A percentile compares a stretch with the other conserved stretches of the same genome.
Conservation (phyloP, 2,329 filamentous ascomycete species). For the Ophiocordyceps robertsii region DNA sequence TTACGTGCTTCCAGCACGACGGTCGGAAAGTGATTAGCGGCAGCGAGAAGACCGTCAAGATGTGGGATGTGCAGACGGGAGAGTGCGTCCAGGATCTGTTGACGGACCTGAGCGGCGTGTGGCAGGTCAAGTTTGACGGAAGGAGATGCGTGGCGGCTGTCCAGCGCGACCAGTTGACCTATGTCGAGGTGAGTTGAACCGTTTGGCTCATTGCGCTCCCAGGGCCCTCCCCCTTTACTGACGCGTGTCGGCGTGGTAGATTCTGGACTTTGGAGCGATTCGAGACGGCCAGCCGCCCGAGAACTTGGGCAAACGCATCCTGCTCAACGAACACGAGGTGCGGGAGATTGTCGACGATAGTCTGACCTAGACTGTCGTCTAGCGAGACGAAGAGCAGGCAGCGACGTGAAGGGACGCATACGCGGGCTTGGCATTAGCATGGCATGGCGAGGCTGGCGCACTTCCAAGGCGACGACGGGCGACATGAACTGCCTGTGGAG, state of each 20-base stretch:
- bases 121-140: conserved; percentile 98
- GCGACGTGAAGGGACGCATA: too few species aligned
- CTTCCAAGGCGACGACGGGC: neutral
- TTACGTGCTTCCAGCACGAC: conserved; percentile 98
- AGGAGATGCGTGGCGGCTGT: conserved; percentile 91
- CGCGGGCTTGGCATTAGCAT: too few species aligned
- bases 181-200: conserved; percentile 66
- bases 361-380: neutral
- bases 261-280: conserved; percentile 90
- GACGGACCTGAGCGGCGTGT: conserved; percentile 89
- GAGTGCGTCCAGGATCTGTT: conserved; percentile 87
- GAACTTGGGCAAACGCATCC: conserved; percentile 65
- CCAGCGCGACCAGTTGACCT: conserved; percentile 82
- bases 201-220: too few species aligned
- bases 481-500: neutral
- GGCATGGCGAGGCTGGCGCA: too few species aligned
- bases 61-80: conserved; percentile 93
- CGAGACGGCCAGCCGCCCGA: conserved; percentile 72
- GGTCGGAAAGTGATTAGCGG: conserved; percentile 93
- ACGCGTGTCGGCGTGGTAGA: conserved; percentile 35
- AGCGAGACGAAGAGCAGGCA: too few species aligned
- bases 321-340: conserved; percentile 46
- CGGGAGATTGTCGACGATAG: conserved; percentile 35
- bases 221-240: neutral
- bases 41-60: conserved; percentile 89